Evolutionary conservation across 164 flowering plant species (phyloP).

Genomic region (Umbilicus rupestris): DNA sequence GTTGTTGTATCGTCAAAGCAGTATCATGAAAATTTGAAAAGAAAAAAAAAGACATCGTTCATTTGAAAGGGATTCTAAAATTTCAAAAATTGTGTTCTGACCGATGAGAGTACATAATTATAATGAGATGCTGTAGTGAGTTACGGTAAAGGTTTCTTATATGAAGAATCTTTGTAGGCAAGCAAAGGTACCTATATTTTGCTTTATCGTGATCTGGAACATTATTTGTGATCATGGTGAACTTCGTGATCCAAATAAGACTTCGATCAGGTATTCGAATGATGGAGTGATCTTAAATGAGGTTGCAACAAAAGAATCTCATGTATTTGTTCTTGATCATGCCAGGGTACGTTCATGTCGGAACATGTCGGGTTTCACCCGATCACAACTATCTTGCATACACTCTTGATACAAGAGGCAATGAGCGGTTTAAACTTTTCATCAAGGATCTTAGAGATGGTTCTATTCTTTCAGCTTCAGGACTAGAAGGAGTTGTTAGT

Average conservation of each 20-base stretch:
- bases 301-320: background rate
- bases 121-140: background rate
- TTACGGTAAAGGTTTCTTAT: background rate
- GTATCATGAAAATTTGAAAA: too few species aligned
- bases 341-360: conserved; percentile 88
- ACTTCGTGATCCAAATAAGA: background rate
- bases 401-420: conserved; percentile 65
- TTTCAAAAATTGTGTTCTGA: background rate
- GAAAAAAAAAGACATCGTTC: too few species aligned
- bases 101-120: background rate
- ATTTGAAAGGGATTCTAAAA: background rate
- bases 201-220: background rate
- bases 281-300: background rate
- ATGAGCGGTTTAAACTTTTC: conserved; percentile 61
- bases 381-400: conserved; percentile 86
- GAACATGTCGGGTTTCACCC: conserved; percentile 82
- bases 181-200: background rate
- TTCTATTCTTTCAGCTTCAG: conserved; percentile 24
- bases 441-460: conserved; percentile 59
- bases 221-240: background rate
- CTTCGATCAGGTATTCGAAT: background rate
- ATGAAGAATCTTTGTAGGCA: background rate
- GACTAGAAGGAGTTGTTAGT: conserved; percentile 67
- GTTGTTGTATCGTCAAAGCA: too few species aligned
- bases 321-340: background rate